phyloP scores from a whole-genome alignment of 2,329 filamentous ascomycete species.

The Penicillium vulpinum region DNA sequence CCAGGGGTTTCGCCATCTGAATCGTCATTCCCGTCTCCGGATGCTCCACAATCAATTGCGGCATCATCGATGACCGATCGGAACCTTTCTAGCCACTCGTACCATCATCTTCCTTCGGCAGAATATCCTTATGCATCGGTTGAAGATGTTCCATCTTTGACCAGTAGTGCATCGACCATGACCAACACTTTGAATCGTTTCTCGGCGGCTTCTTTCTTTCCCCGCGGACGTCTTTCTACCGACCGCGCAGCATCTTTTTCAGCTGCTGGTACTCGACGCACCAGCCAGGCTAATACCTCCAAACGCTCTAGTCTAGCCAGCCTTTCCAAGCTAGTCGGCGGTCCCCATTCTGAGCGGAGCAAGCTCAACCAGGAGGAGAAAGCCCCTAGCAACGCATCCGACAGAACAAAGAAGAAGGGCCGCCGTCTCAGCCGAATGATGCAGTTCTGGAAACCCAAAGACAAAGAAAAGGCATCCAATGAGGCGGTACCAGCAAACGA shows the following conservation, averaged over 20 bases:
- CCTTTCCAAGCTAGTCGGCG: constrained; percentile 49
- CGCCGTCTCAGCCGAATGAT: constrained; percentile 50
- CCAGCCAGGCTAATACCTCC: constrained; percentile 41
- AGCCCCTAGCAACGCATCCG: constrained; percentile 40
- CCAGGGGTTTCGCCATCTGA: constrained; percentile 40
- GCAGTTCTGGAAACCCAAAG: constrained; percentile 52
- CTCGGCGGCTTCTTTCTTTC: constrained; percentile 43
- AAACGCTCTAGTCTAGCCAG: constrained; percentile 53
- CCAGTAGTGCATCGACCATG: constrained; percentile 51
- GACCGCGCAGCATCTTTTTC: constrained; percentile 50
- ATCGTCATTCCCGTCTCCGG: constrained; percentile 49
- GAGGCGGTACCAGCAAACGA: constrained; percentile 22
- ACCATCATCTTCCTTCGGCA: constrained; percentile 39
- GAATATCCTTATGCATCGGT: constrained; percentile 46
- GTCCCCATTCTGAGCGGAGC: constrained; percentile 46
- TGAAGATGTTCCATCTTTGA: constrained; percentile 53
- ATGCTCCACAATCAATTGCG: constrained; percentile 44
- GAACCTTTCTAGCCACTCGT: constrained; percentile 37
- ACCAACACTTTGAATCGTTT: constrained; percentile 46
- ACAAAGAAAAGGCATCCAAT: constrained; percentile 39
- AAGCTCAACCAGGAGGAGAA: constrained; percentile 49
- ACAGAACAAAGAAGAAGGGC: constrained; percentile 45
- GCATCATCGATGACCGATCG: constrained; percentile 46
- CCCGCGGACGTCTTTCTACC: constrained; percentile 42
- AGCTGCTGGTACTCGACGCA: constrained; percentile 39